A percentile compares a stretch with the other conserved stretches of the same genome.
Evolutionary conservation across 805 yeast genomes (phyloP).

Genomic region (Metschnikowia gelsemii): DNA sequence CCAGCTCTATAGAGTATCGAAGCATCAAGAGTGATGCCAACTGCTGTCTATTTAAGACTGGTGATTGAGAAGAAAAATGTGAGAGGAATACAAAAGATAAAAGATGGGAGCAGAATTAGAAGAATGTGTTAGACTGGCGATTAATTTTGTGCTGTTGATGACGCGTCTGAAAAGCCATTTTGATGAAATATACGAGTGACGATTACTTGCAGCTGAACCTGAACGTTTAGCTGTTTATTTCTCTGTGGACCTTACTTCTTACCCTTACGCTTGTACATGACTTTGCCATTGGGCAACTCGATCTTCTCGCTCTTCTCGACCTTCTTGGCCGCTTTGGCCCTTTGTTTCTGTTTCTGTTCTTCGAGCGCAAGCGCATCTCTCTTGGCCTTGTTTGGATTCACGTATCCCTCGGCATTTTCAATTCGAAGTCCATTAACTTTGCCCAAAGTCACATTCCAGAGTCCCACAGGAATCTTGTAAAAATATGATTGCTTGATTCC

Average conservation of each 20-base stretch:
- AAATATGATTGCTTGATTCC: constrained; percentile 49
- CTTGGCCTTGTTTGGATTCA: constrained; percentile 16
- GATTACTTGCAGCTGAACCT: neutral
- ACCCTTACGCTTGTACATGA: constrained; percentile 34
- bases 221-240: neutral
- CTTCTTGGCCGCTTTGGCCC: constrained; percentile 32
- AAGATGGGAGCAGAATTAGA: too few relatives aligned
- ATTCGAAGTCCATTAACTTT: constrained; percentile 23
- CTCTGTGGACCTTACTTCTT: constrained; percentile 2
- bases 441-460: constrained; percentile 50
- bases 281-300: constrained; percentile 62
- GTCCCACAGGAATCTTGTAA: constrained; percentile 38
- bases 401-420: constrained; percentile 21
- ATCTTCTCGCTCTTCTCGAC: constrained; percentile 48
- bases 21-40: constrained; percentile 31
- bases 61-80: too few relatives aligned
- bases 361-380: constrained; percentile 9
- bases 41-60: too few relatives aligned
- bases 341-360: constrained; percentile 21
- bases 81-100: too few relatives aligned
- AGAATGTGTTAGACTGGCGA: too few relatives aligned
- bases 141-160: neutral
- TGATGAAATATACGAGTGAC: constrained; percentile 8
- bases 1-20: constrained; percentile 44
- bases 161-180: too few relatives aligned